Evolutionary conservation across 2,329 filamentous ascomycete species (phyloP).

Genomic region (Rachicladosporium sp.): DNA sequence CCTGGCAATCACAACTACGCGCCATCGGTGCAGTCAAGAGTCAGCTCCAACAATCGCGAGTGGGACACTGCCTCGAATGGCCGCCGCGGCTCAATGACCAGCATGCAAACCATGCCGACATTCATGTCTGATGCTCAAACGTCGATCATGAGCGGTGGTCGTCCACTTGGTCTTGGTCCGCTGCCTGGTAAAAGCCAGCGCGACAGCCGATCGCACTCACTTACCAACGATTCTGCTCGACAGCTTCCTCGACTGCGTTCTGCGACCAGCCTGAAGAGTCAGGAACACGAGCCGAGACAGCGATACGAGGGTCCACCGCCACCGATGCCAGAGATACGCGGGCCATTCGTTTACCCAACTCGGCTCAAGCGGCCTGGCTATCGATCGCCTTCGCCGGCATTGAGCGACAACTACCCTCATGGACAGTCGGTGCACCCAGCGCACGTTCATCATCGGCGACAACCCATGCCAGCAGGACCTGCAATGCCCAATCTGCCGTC

Average conservation of each 20-base stretch:
- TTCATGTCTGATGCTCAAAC: slow-evolving; percentile 25
- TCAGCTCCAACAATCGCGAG: slow-evolving; percentile 24
- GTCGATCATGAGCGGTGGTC: slow-evolving; percentile 4
- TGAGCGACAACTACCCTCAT: slow-evolving; percentile 27
- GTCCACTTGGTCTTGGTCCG: slow-evolving; percentile 4
- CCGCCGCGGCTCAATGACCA: slow-evolving; percentile 28
- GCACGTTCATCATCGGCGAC: not conserved
- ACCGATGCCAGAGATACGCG: slow-evolving; percentile 23
- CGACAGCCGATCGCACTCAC: slow-evolving; percentile 32
- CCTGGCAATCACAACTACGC: slow-evolving; percentile 22
- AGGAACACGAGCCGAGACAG: slow-evolving; percentile 21
- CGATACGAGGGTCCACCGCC: slow-evolving; percentile 17
- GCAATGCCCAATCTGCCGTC: slow-evolving; percentile 2
- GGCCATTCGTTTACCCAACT: slow-evolving; percentile 28
- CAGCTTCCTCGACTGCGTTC: slow-evolving; percentile 32
- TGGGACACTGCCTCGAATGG: slow-evolving; percentile 29
- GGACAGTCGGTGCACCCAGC: slow-evolving; percentile 1
- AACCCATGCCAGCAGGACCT: not conserved
- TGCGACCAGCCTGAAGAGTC: slow-evolving; percentile 32
- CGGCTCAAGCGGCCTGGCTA: slow-evolving; percentile 30
- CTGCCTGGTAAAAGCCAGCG: not conserved
- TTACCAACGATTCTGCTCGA: slow-evolving; percentile 25
- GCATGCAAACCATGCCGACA: slow-evolving; percentile 31
- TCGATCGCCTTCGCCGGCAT: slow-evolving; percentile 31
- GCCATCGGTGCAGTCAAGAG: slow-evolving; percentile 29